Conservation (phyloP, 2,329 filamentous ascomycete genomes). For the Ustulina deusta region DNA sequence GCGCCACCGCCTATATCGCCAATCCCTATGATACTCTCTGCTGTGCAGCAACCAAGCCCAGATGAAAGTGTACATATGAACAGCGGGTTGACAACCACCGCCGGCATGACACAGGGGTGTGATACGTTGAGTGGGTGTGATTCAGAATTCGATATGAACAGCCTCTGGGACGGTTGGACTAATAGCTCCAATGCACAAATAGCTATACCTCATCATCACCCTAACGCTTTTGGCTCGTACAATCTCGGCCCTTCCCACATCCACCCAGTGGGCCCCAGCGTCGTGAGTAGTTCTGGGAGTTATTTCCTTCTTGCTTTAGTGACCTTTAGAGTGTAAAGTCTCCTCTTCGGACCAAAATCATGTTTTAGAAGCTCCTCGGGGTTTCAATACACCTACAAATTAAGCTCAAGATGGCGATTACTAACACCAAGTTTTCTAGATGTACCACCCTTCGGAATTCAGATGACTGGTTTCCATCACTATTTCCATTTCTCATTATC, state of each 20-base stretch:
- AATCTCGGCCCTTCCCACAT: slow-evolving; percentile 32
- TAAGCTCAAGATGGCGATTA: background rate
- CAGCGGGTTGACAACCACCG: slow-evolving; percentile 40
- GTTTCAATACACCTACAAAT: background rate
- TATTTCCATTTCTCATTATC: background rate
- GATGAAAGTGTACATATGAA: slow-evolving; percentile 48
- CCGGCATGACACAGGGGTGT: slow-evolving; percentile 41
- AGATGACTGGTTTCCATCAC: slow-evolving; percentile 26
- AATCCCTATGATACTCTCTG: slow-evolving; percentile 44
- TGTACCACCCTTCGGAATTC: slow-evolving; percentile 39
- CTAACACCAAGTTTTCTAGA: slow-evolving; percentile 9
- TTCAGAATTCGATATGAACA: slow-evolving; percentile 39
- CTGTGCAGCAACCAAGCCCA: slow-evolving; percentile 50
- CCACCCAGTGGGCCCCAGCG: slow-evolving; percentile 34
- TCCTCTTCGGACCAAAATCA: background rate
- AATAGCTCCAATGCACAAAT: slow-evolving; percentile 22
- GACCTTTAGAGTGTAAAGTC: background rate
- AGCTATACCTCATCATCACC: slow-evolving; percentile 14
- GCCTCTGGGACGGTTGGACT: slow-evolving; percentile 36
- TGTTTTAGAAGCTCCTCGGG: background rate
- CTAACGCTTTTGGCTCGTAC: slow-evolving; percentile 19
- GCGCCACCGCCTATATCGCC: slow-evolving; percentile 32
- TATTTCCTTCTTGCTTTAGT: background rate
- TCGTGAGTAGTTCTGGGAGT: slow-evolving; percentile 9
- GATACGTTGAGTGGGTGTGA: slow-evolving; percentile 49